A percentile compares a stretch with the other conserved stretches of the same genome.
Evolutionary conservation across 495 filamentous ascomycete genomes (phyloP).

Genomic region (Aspergillus cavernicola): DNA sequence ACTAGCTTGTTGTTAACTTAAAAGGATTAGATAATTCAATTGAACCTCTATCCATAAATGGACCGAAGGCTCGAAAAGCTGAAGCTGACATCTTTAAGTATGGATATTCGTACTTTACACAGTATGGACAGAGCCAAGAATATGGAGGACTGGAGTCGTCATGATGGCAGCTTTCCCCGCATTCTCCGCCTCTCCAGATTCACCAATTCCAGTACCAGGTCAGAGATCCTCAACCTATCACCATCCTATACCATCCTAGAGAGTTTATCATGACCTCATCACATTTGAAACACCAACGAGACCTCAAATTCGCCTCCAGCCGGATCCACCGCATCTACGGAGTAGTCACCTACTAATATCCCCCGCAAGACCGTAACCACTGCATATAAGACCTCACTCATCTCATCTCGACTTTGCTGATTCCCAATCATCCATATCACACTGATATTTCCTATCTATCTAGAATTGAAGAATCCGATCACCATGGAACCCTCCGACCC

Average conservation of each 20-base stretch:
- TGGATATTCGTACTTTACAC: too few relatives aligned
- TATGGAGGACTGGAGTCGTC: too few relatives aligned
- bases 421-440: too few relatives aligned
- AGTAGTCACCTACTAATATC: too few relatives aligned
- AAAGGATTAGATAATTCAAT: not conserved
- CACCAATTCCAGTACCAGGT: not conserved
- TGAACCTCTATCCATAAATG: too few relatives aligned
- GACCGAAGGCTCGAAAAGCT: too few relatives aligned
- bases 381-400: slow-evolving; percentile 5
- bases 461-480: too few relatives aligned
- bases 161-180: slow-evolving; percentile 10
- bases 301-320: not conserved
- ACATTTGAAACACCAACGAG: not conserved
- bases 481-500: slow-evolving; percentile 25
- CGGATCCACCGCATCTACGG: not conserved
- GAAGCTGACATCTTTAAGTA: too few relatives aligned
- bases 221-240: not conserved
- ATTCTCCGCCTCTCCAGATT: slow-evolving; percentile 3
- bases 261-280: slow-evolving; percentile 6
- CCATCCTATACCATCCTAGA: not conserved
- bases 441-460: too few relatives aligned
- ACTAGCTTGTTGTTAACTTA: not conserved
- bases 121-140: too few relatives aligned
- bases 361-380: not conserved
- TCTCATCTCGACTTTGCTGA: too few relatives aligned